Percentiles rank a stretch among this genome's conserved stretches.
These are phyloP conservation scores for Fusarium scirpi DNA, from an alignment of 2,329 filamentous ascomycete species.

Conservation along the genomic window DNA sequence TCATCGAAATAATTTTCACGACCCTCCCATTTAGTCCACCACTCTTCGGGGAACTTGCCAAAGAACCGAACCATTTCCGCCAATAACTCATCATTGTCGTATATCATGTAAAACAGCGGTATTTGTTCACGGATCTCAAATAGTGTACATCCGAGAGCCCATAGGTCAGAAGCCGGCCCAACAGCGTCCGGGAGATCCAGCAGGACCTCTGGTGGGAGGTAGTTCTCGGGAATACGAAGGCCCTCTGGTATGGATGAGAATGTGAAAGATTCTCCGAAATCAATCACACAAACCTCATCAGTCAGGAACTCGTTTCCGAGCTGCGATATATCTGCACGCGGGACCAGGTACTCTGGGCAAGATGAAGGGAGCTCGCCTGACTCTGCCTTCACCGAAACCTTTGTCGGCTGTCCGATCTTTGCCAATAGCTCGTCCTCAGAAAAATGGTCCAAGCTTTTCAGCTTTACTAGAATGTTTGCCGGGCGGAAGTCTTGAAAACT, in stretches of 20 bases:
- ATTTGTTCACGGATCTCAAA: conserved; percentile 50
- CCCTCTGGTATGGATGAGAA: conserved; percentile 30
- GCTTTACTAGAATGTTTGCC: conserved; percentile 44
- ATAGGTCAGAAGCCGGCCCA: conserved; percentile 46
- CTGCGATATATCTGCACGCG: conserved; percentile 7
- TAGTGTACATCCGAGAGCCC: conserved; percentile 52
- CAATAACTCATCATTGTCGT: conserved; percentile 48
- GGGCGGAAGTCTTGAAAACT: conserved; percentile 43
- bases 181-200: conserved; percentile 34
- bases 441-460: conserved; percentile 40
- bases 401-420: conserved; percentile 27
- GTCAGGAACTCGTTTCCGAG: conserved; percentile 15
- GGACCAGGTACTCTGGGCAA: conserved; percentile 44
- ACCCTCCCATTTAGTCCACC: conserved; percentile 49
- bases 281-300: conserved; percentile 40
- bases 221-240: conserved; percentile 47
- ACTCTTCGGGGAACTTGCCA: conserved; percentile 49
- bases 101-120: conserved; percentile 47
- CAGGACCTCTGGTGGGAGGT: conserved; percentile 47
- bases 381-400: conserved; percentile 9
- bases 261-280: conserved; percentile 42
- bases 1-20: conserved; percentile 42
- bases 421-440: conserved; percentile 38
- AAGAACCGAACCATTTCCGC: conserved; percentile 47
- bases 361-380: conserved; percentile 18